Conservation (phyloP, 1,284 basidiomycete species). For the Malassezia furfur region DNA sequence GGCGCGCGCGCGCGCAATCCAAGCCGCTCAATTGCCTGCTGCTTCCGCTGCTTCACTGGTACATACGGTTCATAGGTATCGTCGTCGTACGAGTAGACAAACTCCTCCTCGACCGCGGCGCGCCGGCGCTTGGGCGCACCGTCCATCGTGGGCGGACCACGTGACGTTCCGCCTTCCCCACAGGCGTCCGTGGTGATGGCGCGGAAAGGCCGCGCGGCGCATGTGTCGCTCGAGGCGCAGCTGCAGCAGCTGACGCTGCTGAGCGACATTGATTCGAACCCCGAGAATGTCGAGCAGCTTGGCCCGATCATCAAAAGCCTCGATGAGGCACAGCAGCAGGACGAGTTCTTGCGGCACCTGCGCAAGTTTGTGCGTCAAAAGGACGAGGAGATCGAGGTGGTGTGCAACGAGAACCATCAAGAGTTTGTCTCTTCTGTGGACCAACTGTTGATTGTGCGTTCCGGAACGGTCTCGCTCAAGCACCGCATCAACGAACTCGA, state of each 20-base stretch:
- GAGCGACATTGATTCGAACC: constrained; percentile 38
- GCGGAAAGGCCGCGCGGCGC: constrained; percentile 25
- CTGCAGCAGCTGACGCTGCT: constrained; percentile 46
- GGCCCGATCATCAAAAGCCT: constrained; percentile 54
- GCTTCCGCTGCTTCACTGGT: constrained; percentile 72
- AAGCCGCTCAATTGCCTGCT: constrained; percentile 62
- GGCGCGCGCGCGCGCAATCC: constrained; percentile 38
- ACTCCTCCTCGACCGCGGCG: constrained; percentile 18
- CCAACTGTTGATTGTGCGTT: constrained; percentile 85
- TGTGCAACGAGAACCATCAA: constrained; percentile 91
- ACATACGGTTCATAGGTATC: constrained; percentile 62
- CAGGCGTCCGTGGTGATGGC: constrained; percentile 17
- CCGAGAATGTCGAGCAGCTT: constrained; percentile 47
- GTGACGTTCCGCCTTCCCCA: not conserved
- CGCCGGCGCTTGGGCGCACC: not conserved
- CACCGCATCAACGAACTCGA: constrained; percentile 56
- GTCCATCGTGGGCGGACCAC: not conserved
- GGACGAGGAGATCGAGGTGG: constrained; percentile 87
- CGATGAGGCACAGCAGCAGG: constrained; percentile 78
- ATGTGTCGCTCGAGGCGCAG: constrained; percentile 44
- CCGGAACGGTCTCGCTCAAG: constrained; percentile 54
- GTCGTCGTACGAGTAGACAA: constrained; percentile 36
- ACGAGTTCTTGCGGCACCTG: constrained; percentile 76
- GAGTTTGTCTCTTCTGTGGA: constrained; percentile 95
- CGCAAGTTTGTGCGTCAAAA: constrained; percentile 80